Evolutionary conservation across 176 grass and related monocot genomes (phyloP), one percentile per base, ranked within the genome.

Genomic region (Zea luxurians): DNA sequence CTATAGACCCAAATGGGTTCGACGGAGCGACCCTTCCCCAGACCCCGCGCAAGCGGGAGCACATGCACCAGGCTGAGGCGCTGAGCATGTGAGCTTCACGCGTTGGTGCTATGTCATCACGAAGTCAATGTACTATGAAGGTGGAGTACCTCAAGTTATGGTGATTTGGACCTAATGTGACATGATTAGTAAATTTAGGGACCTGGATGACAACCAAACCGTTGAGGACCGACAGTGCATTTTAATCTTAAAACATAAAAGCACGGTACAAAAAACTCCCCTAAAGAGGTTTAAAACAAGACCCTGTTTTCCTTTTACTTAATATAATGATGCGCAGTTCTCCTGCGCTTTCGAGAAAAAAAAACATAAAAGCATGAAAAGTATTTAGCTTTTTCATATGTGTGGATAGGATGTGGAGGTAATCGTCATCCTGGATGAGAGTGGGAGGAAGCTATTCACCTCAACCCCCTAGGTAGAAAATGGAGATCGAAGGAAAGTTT

Each of bases 241-340:
- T 57, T 57, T 57, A 57, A 6, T 57, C 53, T n/a, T 57, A 57
- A 77, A 57, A 61, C 42, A 70, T 48, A 12, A 38, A 72, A 81
- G 1, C 5, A 16, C n/a, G n/a, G n/a, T n/a, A n/a, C n/a, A n/a
- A n/a, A n/a, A n/a, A n/a, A n/a, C n/a, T n/a, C n/a, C n/a, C n/a
- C n/a, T n/a, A n/a, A n/a, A n/a, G n/a, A n/a, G n/a, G n/a, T n/a
- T n/a, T n/a, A n/a, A n/a, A n/a, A n/a, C n/a, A n/a, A n/a, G n/a
- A n/a, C n/a, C n/a, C n/a, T n/a, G n/a, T n/a, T n/a, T n/a, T n/a
- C n/a, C n/a, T n/a, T n/a, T n/a, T n/a, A n/a, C n/a, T n/a, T n/a
- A n/a, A n/a, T n/a, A n/a, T n/a, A n/a, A n/a, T n/a, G n/a, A n/a
- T n/a, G n/a, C n/a, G n/a, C n/a, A n/a, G n/a, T n/a, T n/a, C n/a